Conservation (phyloP, 2,329 filamentous ascomycete genomes). For the Fusarium beomiforme region DNA sequence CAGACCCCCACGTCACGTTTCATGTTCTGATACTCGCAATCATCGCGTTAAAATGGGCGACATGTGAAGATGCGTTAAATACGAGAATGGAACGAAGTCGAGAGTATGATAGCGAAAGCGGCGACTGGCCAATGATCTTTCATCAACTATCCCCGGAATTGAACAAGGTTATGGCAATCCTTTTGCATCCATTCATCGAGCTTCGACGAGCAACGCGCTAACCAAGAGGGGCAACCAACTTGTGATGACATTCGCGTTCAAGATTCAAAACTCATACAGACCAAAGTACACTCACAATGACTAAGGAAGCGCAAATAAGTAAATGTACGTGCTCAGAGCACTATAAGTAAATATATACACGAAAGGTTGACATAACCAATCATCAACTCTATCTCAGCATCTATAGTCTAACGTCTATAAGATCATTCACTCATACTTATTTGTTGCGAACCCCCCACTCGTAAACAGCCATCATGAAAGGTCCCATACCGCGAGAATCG, state of each 20-base stretch:
- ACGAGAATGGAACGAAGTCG: neutral
- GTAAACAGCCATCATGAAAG: slow-evolving; percentile 43
- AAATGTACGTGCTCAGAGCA: neutral
- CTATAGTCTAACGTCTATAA: slow-evolving; percentile 10
- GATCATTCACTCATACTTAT: neutral
- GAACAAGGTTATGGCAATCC: neutral
- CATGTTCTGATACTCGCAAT: accelerated
- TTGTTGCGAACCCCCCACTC: slow-evolving; percentile 42
- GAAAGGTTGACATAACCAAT: neutral
- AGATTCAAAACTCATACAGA: accelerated
- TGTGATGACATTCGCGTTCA: neutral
- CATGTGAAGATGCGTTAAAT: neutral
- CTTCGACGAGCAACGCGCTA: neutral
- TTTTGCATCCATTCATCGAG: neutral
- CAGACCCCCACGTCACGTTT: neutral
- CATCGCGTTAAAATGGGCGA: no score
- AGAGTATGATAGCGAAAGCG: neutral
- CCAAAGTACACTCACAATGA: accelerated
- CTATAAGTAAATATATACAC: neutral
- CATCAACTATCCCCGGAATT: neutral
- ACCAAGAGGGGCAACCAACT: neutral
- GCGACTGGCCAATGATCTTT: neutral
- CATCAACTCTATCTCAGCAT: neutral
- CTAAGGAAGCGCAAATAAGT: accelerated
- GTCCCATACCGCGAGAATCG: slow-evolving; percentile 44